Evolutionary conservation across 371 early-diverging fungal genomes (phyloP).

Genomic region (Mycotypha africana): DNA sequence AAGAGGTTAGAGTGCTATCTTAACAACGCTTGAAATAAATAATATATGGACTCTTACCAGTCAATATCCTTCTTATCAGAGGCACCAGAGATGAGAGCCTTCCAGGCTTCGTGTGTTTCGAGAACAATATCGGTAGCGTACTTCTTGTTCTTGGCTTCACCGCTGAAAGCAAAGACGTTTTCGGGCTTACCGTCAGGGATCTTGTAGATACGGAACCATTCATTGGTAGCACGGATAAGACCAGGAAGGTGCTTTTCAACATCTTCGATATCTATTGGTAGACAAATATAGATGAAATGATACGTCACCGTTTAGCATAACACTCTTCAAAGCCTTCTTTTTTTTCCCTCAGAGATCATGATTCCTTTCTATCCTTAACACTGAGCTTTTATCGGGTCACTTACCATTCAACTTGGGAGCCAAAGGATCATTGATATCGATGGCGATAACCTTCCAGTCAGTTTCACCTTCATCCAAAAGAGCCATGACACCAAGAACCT

Average conservation of each 20-base stretch:
- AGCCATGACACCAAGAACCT: slow-evolving; percentile 92
- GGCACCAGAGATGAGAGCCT: slow-evolving; percentile 70
- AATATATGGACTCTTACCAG: slow-evolving; percentile 39
- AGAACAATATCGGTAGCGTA: slow-evolving; percentile 91
- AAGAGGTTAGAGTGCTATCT: not conserved
- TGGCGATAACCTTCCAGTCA: slow-evolving; percentile 96
- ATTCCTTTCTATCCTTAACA: too few species aligned
- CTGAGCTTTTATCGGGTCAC: too few species aligned
- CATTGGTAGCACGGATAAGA: slow-evolving; percentile 84
- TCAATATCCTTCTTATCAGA: slow-evolving; percentile 67
- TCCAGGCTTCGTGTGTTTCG: slow-evolving; percentile 97
- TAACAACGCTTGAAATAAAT: not conserved
- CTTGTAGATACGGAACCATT: slow-evolving; percentile 98
- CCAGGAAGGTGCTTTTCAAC: slow-evolving; percentile 92
- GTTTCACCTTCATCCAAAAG: slow-evolving; percentile 96
- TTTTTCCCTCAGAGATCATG: too few species aligned
- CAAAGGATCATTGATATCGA: slow-evolving; percentile 88
- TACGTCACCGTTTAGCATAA: too few species aligned
- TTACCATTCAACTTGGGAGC: slow-evolving; percentile 79
- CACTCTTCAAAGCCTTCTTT: too few species aligned
- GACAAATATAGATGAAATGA: too few species aligned
- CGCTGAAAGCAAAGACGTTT: slow-evolving; percentile 96
- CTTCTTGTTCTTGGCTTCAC: slow-evolving; percentile 88
- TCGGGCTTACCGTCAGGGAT: slow-evolving; percentile 96
- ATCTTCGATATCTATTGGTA: slow-evolving; percentile 86